Conservation (phyloP, 805 yeast genomes). For the Ogataea chonburiensis region DNA sequence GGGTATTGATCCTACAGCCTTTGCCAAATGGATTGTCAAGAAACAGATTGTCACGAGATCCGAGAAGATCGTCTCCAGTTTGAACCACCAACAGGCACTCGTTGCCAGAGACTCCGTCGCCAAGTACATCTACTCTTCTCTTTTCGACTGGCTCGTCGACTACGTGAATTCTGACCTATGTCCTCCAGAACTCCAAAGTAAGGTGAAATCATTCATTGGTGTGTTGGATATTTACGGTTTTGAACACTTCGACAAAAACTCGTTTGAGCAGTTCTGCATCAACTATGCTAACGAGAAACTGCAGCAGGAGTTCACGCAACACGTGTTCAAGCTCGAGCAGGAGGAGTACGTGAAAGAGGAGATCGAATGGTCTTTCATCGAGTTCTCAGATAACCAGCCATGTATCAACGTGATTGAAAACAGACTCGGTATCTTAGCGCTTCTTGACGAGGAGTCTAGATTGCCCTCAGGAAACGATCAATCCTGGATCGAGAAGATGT, state of each 20-base stretch:
- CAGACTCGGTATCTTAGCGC: conserved; percentile 80
- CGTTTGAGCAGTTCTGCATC: conserved; percentile 96
- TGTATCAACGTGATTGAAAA: conserved; percentile 91
- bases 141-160: conserved; percentile 93
- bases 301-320: conserved; percentile 97
- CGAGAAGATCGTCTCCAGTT: conserved; percentile 83
- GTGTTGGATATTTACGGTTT: conserved; percentile 97
- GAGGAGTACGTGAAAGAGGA: conserved; percentile 91
- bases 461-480: conserved; percentile 92
- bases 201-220: conserved; percentile 79
- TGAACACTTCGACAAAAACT: conserved; percentile 91
- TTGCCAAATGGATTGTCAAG: conserved; percentile 90
- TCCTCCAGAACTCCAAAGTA: conserved; percentile 60
- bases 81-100: conserved; percentile 77
- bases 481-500: conserved; percentile 88
- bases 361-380: conserved; percentile 95
- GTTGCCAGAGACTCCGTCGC: conserved; percentile 98
- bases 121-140: conserved; percentile 85
- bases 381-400: conserved; percentile 94
- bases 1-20: conserved; percentile 69
- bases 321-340: conserved; percentile 94
- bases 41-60: conserved; percentile 90
- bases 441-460: conserved; percentile 93
- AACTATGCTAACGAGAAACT: conserved; percentile 95
- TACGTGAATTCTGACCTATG: conserved; percentile 81